phyloP scores from a whole-genome alignment of 2,329 filamentous ascomycete species.

The Exophiala dermatitidis region DNA sequence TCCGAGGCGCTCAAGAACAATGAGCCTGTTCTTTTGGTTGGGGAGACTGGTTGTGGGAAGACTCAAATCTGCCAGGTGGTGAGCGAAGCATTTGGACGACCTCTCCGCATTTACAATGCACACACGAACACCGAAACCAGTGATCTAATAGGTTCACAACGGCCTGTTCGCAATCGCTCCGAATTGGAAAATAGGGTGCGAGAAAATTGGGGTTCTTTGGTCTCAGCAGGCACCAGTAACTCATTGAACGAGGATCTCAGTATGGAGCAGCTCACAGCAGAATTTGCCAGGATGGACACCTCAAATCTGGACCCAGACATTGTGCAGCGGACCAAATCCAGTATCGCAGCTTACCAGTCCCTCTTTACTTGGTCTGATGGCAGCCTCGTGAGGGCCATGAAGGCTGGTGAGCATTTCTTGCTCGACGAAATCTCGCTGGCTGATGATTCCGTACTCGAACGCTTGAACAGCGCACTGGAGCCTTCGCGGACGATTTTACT shows the following conservation, averaged over 20 bases:
- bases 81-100: slow-evolving; percentile 67
- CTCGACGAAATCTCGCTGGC: slow-evolving; percentile 97
- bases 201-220: slow-evolving; percentile 49
- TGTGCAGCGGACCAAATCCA: slow-evolving; percentile 38
- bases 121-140: slow-evolving; percentile 98
- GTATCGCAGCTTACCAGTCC: slow-evolving; percentile 63
- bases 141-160: slow-evolving; percentile 90
- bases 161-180: slow-evolving; percentile 79
- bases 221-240: neutral
- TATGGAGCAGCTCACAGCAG: slow-evolving; percentile 22
- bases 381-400: slow-evolving; percentile 90
- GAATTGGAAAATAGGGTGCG: slow-evolving; percentile 61
- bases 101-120: slow-evolving; percentile 86
- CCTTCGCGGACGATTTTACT: slow-evolving; percentile 76
- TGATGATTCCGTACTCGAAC: slow-evolving; percentile 92
- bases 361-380: slow-evolving; percentile 97
- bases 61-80: slow-evolving; percentile 92
- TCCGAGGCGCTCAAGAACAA: slow-evolving; percentile 77
- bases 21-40: slow-evolving; percentile 88
- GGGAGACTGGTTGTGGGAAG: slow-evolving; percentile 96
- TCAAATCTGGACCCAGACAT: slow-evolving; percentile 42
- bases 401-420: slow-evolving; percentile 78
- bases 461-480: slow-evolving; percentile 93
- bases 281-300: slow-evolving; percentile 19
- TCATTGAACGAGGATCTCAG: slow-evolving; percentile 35